These are phyloP conservation scores for Scheffersomyces segobiensis DNA, from an alignment of 1,139 yeast species.

Conservation along the genomic window DNA sequence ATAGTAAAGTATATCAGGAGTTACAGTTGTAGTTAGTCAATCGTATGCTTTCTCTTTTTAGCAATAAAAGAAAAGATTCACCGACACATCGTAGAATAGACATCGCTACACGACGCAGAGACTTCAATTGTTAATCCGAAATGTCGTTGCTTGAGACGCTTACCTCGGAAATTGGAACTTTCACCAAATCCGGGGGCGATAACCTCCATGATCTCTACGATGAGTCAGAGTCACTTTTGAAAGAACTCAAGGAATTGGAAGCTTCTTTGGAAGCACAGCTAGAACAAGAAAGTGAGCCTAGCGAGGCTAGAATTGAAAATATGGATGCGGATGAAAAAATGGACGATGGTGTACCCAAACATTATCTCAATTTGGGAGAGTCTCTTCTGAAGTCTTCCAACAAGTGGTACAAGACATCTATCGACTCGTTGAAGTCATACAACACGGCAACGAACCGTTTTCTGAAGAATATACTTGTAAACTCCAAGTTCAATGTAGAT, in stretches of 20 bases:
- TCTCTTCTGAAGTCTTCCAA: slow-evolving; percentile 11
- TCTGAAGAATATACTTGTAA: slow-evolving; percentile 35
- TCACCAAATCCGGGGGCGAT: slow-evolving; percentile 24
- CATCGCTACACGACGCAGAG: not conserved
- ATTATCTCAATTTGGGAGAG: not conserved
- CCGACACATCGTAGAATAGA: not conserved
- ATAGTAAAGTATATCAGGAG: not conserved
- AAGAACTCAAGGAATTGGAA: slow-evolving; percentile 30
- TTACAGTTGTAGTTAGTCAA: not conserved
- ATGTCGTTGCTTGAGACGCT: slow-evolving; percentile 31
- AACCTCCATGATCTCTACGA: slow-evolving; percentile 20
- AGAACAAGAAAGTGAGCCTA: slow-evolving; percentile 3
- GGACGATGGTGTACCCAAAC: not conserved
- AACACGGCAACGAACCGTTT: slow-evolving; percentile 40
- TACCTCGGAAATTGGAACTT: slow-evolving; percentile 25
- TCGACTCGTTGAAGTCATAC: slow-evolving; percentile 34
- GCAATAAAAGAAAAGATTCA: not conserved
- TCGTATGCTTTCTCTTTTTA: not conserved
- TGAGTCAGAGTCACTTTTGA: slow-evolving; percentile 26
- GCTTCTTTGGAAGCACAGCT: slow-evolving; percentile 21
- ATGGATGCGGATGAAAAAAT: slow-evolving; percentile 5
- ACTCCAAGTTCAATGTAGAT: slow-evolving; percentile 30
- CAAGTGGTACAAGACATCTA: slow-evolving; percentile 41
- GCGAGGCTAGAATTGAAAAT: not conserved
- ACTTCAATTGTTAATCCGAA: not conserved